Evolutionary conservation across 257 asterid genomes (phyloP).

Genomic region (Jasminum sambac): DNA sequence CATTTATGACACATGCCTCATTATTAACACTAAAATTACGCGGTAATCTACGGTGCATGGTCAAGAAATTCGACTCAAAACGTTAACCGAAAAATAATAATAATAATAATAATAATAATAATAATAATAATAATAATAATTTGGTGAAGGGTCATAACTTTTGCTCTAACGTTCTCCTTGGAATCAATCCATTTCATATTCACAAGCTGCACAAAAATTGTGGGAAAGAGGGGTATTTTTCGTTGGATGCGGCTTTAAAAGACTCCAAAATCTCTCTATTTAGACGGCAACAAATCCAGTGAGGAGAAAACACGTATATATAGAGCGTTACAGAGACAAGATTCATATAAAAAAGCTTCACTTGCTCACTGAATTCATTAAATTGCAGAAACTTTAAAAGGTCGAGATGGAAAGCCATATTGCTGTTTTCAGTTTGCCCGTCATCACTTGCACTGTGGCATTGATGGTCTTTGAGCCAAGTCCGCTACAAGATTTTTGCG

Average conservation of each 20-base stretch:
- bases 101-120: neutral
- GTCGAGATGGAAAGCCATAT: constrained; percentile 15
- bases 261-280: neutral
- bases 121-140: neutral
- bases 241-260: neutral
- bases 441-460: constrained; percentile 5
- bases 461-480: constrained; percentile 18
- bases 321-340: neutral
- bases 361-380: neutral
- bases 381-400: neutral
- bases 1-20: too few relatives aligned
- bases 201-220: neutral
- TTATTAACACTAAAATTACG: too few relatives aligned
- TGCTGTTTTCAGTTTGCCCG: neutral
- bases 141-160: neutral
- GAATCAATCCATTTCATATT: neutral
- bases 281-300: neutral
- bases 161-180: neutral
- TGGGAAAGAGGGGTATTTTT: neutral
- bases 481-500: constrained; percentile 22
- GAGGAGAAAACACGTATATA: neutral
- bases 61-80: too few relatives aligned
- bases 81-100: neutral
- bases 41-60: too few relatives aligned
- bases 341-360: neutral